These are phyloP conservation scores for Eutypa lata DNA, from an alignment of 2,329 filamentous ascomycete genomes.

Conservation along the genomic window DNA sequence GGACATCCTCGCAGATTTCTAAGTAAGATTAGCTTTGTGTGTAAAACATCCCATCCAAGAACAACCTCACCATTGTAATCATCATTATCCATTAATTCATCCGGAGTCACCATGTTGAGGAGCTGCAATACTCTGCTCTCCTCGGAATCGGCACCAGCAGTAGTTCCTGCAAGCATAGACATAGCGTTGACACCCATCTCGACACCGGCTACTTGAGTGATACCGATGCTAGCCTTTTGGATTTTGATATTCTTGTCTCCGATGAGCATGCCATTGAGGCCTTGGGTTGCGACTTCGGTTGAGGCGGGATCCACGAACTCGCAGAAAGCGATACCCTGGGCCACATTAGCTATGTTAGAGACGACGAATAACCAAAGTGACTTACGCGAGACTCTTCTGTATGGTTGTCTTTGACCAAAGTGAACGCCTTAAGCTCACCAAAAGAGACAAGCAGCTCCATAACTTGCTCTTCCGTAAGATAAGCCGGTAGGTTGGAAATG, in stretches of 20 bases:
- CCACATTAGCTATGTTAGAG: conserved; percentile 23
- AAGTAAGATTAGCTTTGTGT: conserved; percentile 33
- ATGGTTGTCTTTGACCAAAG: conserved; percentile 80
- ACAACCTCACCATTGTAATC: conserved; percentile 80
- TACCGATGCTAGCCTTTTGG: conserved; percentile 83
- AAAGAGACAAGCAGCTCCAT: conserved; percentile 87
- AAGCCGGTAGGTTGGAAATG: conserved; percentile 82
- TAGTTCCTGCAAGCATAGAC: conserved; percentile 93
- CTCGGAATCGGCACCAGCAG: conserved; percentile 67
- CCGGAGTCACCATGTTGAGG: conserved; percentile 96
- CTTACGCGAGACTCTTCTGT: conserved; percentile 85
- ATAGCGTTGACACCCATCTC: conserved; percentile 98
- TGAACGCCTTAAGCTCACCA: conserved; percentile 88
- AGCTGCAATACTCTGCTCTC: conserved; percentile 83
- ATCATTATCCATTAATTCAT: conserved; percentile 89
- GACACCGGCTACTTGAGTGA: conserved; percentile 85
- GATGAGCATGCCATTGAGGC: conserved; percentile 88
- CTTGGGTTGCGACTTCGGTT: conserved; percentile 85
- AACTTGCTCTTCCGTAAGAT: conserved; percentile 87
- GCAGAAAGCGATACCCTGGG: conserved; percentile 89
- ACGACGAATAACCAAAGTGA: conserved; percentile 16
- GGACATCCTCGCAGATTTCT: conserved; percentile 97
- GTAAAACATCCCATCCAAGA: conserved; percentile 1
- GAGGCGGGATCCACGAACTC: conserved; percentile 79
- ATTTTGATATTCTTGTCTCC: conserved; percentile 85